A percentile compares a stretch with the other conserved stretches of the same genome.
Evolutionary conservation across 805 yeast genomes (phyloP).

Genomic region (Naumovozyma baii): DNA sequence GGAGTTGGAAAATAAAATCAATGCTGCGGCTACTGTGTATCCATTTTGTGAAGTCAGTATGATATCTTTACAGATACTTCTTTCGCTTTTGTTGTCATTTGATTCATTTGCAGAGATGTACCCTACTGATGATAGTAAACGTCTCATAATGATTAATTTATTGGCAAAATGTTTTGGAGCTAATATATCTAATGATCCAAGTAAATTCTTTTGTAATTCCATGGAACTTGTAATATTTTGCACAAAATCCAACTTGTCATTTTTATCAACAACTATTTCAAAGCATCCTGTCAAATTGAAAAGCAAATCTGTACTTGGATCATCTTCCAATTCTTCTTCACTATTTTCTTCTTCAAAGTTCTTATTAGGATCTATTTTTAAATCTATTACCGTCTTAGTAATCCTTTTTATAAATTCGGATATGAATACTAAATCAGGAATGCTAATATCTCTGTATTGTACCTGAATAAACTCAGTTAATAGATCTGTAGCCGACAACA

Average conservation of each 20-base stretch:
- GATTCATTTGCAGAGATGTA: conserved; percentile 21
- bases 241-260: conserved; percentile 10
- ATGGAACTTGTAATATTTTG: conserved; percentile 1
- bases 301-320: conserved; percentile 17
- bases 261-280: conserved; percentile 14
- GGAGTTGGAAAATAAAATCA: conserved; percentile 22
- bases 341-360: conserved; percentile 4
- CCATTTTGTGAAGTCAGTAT: conserved; percentile 10
- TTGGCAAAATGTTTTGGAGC: conserved; percentile 15
- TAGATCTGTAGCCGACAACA: conserved; percentile 16
- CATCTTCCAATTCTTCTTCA: conserved; percentile 13
- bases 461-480: conserved; percentile 14
- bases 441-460: conserved; percentile 2
- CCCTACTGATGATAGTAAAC: conserved; percentile 20
- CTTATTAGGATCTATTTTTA: conserved; percentile 1
- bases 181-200: conserved; percentile 12
- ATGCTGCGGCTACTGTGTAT: conserved; percentile 20
- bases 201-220: conserved; percentile 12
- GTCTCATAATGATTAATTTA: conserved; percentile 27
- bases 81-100: conserved; percentile 16
- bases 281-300: conserved; percentile 13
- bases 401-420: conserved; percentile 7
- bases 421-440: conserved; percentile 9
- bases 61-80: conserved; percentile 8
- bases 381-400: conserved; percentile 8